phyloP scores from a whole-genome alignment of 1,139 yeast species.

The Candida sp. region DNA sequence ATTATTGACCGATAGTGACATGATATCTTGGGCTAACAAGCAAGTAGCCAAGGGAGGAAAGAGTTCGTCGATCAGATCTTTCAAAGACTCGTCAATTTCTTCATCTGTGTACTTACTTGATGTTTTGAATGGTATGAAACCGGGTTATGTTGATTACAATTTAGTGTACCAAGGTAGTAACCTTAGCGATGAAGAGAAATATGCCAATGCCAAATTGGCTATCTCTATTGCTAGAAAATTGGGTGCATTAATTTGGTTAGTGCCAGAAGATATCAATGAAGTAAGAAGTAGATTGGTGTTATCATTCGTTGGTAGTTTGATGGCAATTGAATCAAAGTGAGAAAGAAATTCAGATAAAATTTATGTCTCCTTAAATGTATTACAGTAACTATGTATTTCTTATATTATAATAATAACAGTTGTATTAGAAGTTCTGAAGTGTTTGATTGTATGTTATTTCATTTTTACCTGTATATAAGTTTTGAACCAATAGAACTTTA shows the following conservation, averaged over 20 bases:
- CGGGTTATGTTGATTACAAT: constrained; percentile 96
- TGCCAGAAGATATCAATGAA: constrained; percentile 98
- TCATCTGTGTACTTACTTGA: constrained; percentile 83
- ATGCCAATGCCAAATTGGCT: constrained; percentile 95
- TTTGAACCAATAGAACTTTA: constrained; percentile 2
- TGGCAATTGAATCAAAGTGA: constrained; percentile 45
- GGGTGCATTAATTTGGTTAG: constrained; percentile 97
- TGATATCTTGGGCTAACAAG: constrained; percentile 90
- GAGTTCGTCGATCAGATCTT: constrained; percentile 64
- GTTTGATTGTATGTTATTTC: too few species aligned
- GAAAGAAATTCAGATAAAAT: too few species aligned
- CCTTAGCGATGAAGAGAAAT: constrained; percentile 68
- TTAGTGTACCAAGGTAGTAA: constrained; percentile 75
- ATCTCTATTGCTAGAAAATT: constrained; percentile 97
- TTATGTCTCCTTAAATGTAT: too few species aligned
- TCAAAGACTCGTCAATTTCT: constrained; percentile 75
- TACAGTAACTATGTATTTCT: too few species aligned
- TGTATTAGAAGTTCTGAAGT: not conserved
- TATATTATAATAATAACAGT: not conserved
- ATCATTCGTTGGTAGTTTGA: constrained; percentile 93
- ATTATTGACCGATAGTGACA: constrained; percentile 72
- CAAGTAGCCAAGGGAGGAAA: constrained; percentile 86
- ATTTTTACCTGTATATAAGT: not conserved
- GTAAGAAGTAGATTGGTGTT: constrained; percentile 91
- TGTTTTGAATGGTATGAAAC: constrained; percentile 88